Evolutionary conservation across 208 protist genomes (phyloP).

Genomic region (Wallacemonas sp.): DNA sequence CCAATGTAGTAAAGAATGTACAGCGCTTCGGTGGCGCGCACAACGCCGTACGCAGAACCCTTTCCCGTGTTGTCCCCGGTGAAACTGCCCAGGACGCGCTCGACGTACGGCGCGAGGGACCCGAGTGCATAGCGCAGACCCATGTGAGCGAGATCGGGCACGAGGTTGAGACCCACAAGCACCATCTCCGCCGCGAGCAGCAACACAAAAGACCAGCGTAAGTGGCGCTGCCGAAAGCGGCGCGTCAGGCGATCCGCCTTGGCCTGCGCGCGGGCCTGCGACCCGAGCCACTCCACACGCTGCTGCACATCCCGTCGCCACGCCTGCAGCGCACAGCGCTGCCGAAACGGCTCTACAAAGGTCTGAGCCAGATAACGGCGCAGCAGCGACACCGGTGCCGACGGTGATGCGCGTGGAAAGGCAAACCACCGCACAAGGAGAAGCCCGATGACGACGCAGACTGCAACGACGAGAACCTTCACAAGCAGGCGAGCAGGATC

Average conservation of each 20-base stretch:
- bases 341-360: not conserved
- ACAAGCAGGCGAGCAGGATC: too few species aligned
- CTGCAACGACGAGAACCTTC: too few species aligned
- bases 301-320: not conserved
- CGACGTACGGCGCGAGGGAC: not conserved
- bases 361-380: not conserved
- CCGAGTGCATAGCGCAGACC: not conserved
- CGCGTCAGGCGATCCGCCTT: not conserved
- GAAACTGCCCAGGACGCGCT: not conserved
- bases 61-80: not conserved
- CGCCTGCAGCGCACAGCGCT: not conserved
- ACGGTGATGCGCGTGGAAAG: not conserved
- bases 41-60: not conserved
- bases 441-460: too few species aligned
- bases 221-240: not conserved
- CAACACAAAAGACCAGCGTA: not conserved
- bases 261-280: not conserved
- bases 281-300: not conserved
- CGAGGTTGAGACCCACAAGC: not conserved
- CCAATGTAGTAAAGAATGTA: slow-evolving; percentile 18
- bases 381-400: not conserved
- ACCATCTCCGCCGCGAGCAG: not conserved
- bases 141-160: not conserved
- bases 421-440: too few species aligned
- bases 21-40: not conserved